Base-by-base conservation (phyloP, 805 yeast species). In the Isabelozyma pseudorhagii region DNA sequence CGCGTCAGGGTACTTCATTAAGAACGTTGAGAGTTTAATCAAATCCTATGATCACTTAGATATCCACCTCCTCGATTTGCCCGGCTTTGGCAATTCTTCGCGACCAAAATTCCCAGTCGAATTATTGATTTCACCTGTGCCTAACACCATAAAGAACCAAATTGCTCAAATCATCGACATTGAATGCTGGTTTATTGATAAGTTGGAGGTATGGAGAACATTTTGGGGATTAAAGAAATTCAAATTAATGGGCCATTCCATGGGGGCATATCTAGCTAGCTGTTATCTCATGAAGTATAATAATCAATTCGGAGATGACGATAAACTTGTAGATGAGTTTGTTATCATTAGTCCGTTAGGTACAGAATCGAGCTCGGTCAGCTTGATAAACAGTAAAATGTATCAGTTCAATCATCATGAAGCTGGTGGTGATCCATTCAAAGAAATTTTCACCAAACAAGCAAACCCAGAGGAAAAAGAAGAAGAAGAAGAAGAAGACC, bases 21-120 rank as follows among this genome's bases (percentile, higher is more conserved):
- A 70, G 54, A 73, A 72, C 46, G 56, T 70, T 25, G 77, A 71
- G 50, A 51, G 51, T 3, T 48, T 72, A n/a, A 58, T 66, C 18
- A 57, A 58, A 38, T 52, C 67, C 5, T 60, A 59, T 45, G 67
- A 69, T 3, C 71, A 74, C 6, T 27, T 70, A n/a, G 56, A 60
- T 8, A 53, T 73, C 13, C 78, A 73, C 53, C 62, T 70, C n/a
- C 63, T 73, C 39, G 78, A 73, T 47, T 49, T 72, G 54, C 74
- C 75, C 4, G 78, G 78, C 3, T 73, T 72, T 52, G 78, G 78
- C 6, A 73, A 73, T 47, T 70, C 75, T 13, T 68, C 74, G 8
- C 55, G 78, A 38, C 75, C 77, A 3, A 54, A 57, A 44, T 73
- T 72, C 51, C 77, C 77, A 3, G 25, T 45, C 0, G 54, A 54